phyloP scores from a whole-genome alignment of 169 alveolate genomes.

The Plasmodium adleri region DNA sequence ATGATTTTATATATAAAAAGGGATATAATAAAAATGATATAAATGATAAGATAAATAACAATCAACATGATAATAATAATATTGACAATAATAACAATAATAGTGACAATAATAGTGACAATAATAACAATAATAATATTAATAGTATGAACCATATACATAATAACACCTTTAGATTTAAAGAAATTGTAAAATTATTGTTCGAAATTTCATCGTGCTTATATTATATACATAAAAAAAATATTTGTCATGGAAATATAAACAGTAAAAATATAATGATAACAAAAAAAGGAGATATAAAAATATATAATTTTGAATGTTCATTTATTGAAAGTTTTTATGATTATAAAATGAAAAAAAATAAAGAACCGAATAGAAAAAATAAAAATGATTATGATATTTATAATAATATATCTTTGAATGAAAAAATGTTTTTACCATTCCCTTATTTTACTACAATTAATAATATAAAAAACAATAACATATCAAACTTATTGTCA shows the following conservation, averaged over 20 bases:
- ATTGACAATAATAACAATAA: not conserved
- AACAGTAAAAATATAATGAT: slow-evolving; percentile 31
- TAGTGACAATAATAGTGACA: not conserved
- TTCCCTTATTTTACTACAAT: slow-evolving; percentile 34
- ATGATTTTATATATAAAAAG: slow-evolving; percentile 24
- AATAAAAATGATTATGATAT: not conserved
- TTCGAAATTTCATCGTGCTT: slow-evolving; percentile 26
- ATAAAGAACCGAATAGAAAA: not conserved
- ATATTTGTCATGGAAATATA: slow-evolving; percentile 30
- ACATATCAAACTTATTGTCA: slow-evolving; percentile 1
- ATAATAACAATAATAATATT: not conserved
- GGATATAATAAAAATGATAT: not conserved
- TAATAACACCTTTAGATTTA: not conserved
- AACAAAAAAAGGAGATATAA: slow-evolving; percentile 44
- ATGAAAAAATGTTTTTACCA: slow-evolving; percentile 24
- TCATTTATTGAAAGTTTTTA: slow-evolving; percentile 37
- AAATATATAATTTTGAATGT: slow-evolving; percentile 39
- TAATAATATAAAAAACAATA: not conserved
- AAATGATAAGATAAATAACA: no score
- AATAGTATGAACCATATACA: not conserved
- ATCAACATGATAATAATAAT: not conserved
- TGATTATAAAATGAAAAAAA: slow-evolving; percentile 18
- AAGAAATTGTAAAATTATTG: slow-evolving; percentile 7
- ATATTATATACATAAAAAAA: slow-evolving; percentile 25
- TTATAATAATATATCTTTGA: not conserved